Base-by-base conservation (phyloP, 371 early-diverging fungal species). In the Zopfochytrium polystomum region DNA sequence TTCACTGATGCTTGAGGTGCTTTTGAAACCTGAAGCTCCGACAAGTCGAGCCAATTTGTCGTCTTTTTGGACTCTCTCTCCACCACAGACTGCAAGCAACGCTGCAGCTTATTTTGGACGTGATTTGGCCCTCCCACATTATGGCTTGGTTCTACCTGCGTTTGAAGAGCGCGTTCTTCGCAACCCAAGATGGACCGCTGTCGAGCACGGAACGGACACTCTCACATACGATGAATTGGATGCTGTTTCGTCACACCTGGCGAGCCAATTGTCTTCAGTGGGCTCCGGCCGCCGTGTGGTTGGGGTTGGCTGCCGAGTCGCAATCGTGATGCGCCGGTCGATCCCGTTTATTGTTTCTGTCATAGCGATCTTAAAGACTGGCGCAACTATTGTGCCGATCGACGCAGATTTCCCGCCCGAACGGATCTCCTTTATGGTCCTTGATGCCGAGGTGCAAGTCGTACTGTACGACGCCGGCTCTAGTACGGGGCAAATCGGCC, bases 361-460 rank as follows among this genome's bases (percentile, higher is more conserved):
- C 20, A 48, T 74, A 6, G 74, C 33, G 2, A 44, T 74, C 23
- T 33, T 66, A n/a, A 70, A 71, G 46, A 68, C 68, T 13, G 74
- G 74, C 23, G 68, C 63, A 56, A 68, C 63, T 20, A 71, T 59
- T 49, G 50, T 74, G 3, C 65, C 71, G 15, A 61, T 74, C 11
- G 74, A 74, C 46, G 25, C 66, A 5, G 38, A 22, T 2, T 18
- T 47, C 23, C 71, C 70, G n/a, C 13, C 22, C 23, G 47, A 49
- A 11, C 48, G 70, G 45, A 62, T 54, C 31, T 20, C 55, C 13
- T 48, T 52, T 18, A 54, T 60, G n/a, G 22, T 66, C 18, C 38
- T 7, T 20, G 48, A 65, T 23, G 51, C 65, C 7, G 32, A 25
- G 49, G 23, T 20, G n/a, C 30, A 22, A 11, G 50, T 20, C 9